Conservation (phyloP, 2,329 filamentous ascomycete genomes). For the Aspergillus ruber region DNA sequence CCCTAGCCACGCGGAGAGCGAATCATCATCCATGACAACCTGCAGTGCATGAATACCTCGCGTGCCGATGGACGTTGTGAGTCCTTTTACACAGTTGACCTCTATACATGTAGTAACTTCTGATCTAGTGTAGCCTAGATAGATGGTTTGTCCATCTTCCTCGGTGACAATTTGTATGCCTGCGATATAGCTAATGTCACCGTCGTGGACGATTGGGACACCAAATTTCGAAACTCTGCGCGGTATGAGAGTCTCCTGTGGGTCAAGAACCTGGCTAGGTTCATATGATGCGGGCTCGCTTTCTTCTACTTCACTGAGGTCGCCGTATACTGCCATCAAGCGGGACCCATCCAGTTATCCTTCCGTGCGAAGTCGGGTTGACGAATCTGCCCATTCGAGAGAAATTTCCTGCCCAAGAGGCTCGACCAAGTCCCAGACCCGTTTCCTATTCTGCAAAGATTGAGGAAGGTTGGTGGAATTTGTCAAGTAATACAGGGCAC, state of each 20-base stretch:
- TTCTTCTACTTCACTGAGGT: not conserved
- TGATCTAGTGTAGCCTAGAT: not conserved
- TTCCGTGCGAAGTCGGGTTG: not conserved
- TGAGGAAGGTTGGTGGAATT: slow-evolving; percentile 3
- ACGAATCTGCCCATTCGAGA: not conserved
- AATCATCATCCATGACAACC: slow-evolving; percentile 1
- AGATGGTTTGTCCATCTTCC: not conserved
- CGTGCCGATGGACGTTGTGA: slow-evolving; percentile 4
- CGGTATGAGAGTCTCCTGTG: not conserved
- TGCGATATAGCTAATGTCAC: slow-evolving; percentile 1
- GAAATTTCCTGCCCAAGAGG: not conserved
- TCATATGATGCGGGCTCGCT: too few species aligned
- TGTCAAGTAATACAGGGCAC: not conserved
- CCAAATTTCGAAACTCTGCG: slow-evolving; percentile 1
- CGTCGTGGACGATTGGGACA: slow-evolving; percentile 1
- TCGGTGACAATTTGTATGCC: slow-evolving; percentile 5
- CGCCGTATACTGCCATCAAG: not conserved
- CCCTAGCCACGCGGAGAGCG: slow-evolving; percentile 4
- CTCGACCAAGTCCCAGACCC: not conserved
- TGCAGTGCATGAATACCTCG: slow-evolving; percentile 5
- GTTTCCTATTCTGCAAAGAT: not conserved
- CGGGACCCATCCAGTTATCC: not conserved
- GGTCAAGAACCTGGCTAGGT: too few species aligned
- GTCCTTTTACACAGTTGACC: not conserved
- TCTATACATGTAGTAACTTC: not conserved